Evolutionary conservation across 1,284 basidiomycete species (phyloP), one percentile per base, ranked within the genome.

Genomic region (Austropuccinia psidii): DNA sequence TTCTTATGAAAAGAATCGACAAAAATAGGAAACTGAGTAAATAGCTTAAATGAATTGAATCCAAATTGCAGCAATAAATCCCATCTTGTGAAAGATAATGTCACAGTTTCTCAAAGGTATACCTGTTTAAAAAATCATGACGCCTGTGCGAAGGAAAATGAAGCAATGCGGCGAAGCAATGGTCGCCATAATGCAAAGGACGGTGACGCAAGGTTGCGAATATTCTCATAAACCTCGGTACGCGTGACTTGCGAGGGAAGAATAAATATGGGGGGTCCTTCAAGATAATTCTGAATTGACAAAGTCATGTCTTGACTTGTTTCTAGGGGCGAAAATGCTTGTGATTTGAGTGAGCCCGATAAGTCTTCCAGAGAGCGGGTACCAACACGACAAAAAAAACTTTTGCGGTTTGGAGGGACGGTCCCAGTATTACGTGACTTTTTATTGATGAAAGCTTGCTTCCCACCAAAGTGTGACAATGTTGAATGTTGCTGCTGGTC

Each of bases 171-270:
- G 6, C 62, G 45, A 9, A 65, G n/a, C 21, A 65, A 47, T 8
- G 62, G 45, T 5, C 45, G 43, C 62, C 62, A 65, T 27, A 49
- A 21, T n/a, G n/a, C n/a, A n/a, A n/a, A n/a, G 47, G 62, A 65
- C 4, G 62, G 45, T 31, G 43, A 65, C 5, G 45, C 19, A 19
- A 65, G 43, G 19, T 37, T 50, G 8, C 47, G 41, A 45, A 65
- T 43, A 50, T 8, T 50, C 19, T 5, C 29, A 31, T 35, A 65
- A 19, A 65, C 43, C 6, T 47, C 62, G 19, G 49, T 37, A 15
- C 19, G 29, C 17, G 17, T 50, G 29, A 49, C 31, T n/a, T 43
- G 29, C 21, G 43, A 7, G 4, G 62, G 62, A 9, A 65, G n/a
- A 3, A 65, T 50, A 24, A 65, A 65, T 19, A 47, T 65, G 0